These are phyloP conservation scores for Yarrowia galli DNA, from an alignment of 1,139 yeast genomes.

Conservation along the genomic window DNA sequence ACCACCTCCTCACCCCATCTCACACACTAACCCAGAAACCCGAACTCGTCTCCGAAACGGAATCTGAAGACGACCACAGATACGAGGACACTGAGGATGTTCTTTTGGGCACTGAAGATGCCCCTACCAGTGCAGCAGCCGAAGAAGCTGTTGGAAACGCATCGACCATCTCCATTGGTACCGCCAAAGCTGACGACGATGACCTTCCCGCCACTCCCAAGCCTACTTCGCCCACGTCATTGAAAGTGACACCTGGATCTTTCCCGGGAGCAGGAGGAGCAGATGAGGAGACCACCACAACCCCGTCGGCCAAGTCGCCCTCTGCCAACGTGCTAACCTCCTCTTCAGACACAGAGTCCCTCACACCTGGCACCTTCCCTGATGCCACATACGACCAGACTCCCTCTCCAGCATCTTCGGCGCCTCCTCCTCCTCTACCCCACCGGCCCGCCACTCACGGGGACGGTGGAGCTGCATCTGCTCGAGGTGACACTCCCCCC, in stretches of 20 bases:
- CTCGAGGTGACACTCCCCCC: constrained; percentile 18
- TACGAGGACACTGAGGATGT: constrained; percentile 35
- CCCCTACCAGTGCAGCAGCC: not conserved
- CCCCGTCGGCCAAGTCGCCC: constrained; percentile 2
- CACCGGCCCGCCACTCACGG: constrained; percentile 14
- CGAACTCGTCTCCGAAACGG: constrained; percentile 31
- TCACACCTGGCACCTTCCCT: constrained; percentile 22
- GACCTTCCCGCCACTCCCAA: constrained; percentile 18
- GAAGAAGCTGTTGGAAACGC: constrained; percentile 3
- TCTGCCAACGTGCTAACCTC: not conserved
- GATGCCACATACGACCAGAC: constrained; percentile 22
- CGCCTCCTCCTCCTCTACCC: constrained; percentile 33
- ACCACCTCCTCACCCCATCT: not conserved
- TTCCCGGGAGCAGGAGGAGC: constrained; percentile 4
- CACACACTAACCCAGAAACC: constrained; percentile 26
- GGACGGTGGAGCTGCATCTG: constrained; percentile 3
- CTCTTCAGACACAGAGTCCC: constrained; percentile 9
- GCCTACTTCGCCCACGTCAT: constrained; percentile 5
- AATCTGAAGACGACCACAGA: constrained; percentile 36
- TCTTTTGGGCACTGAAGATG: constrained; percentile 29
- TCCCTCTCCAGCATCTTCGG: constrained; percentile 22
- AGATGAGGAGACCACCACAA: constrained; percentile 4
- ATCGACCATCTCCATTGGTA: constrained; percentile 15
- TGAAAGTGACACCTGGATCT: constrained; percentile 26
- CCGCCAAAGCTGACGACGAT: constrained; percentile 23